Evolutionary conservation across 2,329 filamentous ascomycete species (phyloP), one percentile per base, ranked within the genome.

Genomic region (Aureobasidium lini): DNA sequence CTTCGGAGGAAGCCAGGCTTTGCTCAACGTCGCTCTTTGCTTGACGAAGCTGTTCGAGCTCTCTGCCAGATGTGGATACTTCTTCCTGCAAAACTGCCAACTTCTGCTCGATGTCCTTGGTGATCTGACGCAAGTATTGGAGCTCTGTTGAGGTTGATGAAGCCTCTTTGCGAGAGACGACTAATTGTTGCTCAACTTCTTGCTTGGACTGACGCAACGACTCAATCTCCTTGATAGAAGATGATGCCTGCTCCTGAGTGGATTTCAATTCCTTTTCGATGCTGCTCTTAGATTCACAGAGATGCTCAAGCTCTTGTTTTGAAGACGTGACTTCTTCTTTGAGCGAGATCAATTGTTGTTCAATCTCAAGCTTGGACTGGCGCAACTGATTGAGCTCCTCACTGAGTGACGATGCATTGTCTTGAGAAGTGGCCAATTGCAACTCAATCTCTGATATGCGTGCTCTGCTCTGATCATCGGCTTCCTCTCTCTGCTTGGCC

Each of bases 361-460:
- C 60, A 13, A 57, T 52, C 15, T 62, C 62, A 13, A 39, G 18
- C 31, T 60, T 59, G 11, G 58, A 52, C 13, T 56, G 58, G 32
- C 58, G 47, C 15, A 60, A 34, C 6, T 58, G 29, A 18, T 59
- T 40, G 6, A 62, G 40, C 18, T 62, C 52, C 31, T 60, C 13
- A 15, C 6, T 18, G 5, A 57, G 54, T 4, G 32, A 29, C 6
- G 54, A 57, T 18, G 54, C 54, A 28, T 18, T 18, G 9, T 39
- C 28, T 29, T 57, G 31, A 13, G 54, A 57, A 5, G 54, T 32
- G 36, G 32, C 32, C 29, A 57, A 28, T 32, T 57, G 54, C 23
- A 34, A 42, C 13, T 57, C 54, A 39, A 57, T 39, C 43, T 47
- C 43, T n/a, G 36, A 8, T 15, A 57, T 57, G 4, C 43, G 42